These are phyloP conservation scores for Alliaria petiolata DNA, from an alignment of 345 rosid species.

Conservation along the genomic window DNA sequence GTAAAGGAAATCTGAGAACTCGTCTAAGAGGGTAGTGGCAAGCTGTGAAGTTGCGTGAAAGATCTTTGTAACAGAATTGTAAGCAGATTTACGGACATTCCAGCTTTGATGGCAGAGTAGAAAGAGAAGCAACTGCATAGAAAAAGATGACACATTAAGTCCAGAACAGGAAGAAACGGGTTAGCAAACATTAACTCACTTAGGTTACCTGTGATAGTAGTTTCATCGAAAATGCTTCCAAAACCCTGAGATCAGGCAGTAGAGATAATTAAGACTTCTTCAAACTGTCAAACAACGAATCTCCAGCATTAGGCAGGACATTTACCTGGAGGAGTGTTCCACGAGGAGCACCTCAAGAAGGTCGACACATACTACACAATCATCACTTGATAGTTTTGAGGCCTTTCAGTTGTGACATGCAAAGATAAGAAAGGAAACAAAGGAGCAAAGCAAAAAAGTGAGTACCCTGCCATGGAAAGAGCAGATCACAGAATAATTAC, in stretches of 20 bases:
- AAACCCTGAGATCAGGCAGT: constrained; percentile 46
- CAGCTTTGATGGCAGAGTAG: constrained; percentile 82
- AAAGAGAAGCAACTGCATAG: constrained; percentile 62
- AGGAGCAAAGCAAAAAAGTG: not conserved
- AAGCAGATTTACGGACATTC: constrained; percentile 65
- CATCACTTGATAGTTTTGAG: constrained; percentile 68
- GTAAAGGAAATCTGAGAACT: constrained; percentile 59
- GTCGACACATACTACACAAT: constrained; percentile 66
- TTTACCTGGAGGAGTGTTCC: constrained; percentile 79
- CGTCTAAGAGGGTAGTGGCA: constrained; percentile 60
- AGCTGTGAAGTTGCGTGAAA: constrained; percentile 50
- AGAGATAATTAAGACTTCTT: constrained; percentile 12
- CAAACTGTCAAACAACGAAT: not conserved
- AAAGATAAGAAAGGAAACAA: not conserved
- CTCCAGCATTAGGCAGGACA: not conserved
- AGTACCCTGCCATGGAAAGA: constrained; percentile 6
- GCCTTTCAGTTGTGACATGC: constrained; percentile 39
- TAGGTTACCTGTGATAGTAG: constrained; percentile 58
- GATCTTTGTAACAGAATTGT: constrained; percentile 60
- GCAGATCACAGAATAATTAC: not conserved
- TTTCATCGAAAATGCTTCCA: constrained; percentile 69
- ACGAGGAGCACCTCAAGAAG: constrained; percentile 87
- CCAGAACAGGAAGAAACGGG: not conserved
- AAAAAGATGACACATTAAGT: not conserved
- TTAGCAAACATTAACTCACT: constrained; percentile 6